phyloP scores from a whole-genome alignment of 169 alveolate species.

The Plasmodium blacklocki region DNA sequence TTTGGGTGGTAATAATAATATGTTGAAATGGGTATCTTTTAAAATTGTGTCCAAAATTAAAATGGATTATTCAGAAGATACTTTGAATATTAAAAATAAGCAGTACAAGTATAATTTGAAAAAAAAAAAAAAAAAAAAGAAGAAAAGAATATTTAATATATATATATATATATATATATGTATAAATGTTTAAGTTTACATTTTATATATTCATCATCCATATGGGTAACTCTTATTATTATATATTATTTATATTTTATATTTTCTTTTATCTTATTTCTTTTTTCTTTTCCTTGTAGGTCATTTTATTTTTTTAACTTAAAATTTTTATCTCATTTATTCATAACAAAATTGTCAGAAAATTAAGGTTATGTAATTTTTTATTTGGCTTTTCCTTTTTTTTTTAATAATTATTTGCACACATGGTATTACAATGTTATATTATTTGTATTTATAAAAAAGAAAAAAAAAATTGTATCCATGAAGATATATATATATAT shows the following conservation, averaged over 20 bases:
- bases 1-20: conserved; percentile 37
- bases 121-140: too few relatives aligned
- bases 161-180: conserved; percentile 10
- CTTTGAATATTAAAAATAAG: conserved; percentile 44
- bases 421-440: background rate
- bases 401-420: background rate
- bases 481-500: background rate
- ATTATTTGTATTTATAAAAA: background rate
- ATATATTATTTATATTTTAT: background rate
- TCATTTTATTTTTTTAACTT: conserved; percentile 28
- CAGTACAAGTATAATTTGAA: conserved; percentile 27
- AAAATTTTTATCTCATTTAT: conserved; percentile 25
- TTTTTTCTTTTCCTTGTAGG: conserved; percentile 1
- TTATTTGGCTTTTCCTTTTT: background rate
- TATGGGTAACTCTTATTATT: background rate
- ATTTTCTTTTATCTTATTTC: background rate
- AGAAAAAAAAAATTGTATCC: too few relatives aligned
- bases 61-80: conserved; percentile 32
- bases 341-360: conserved; percentile 11
- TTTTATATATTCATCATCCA: conserved; percentile 1
- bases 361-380: background rate
- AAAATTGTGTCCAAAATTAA: conserved; percentile 42
- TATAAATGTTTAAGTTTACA: background rate
- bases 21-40: conserved; percentile 55
- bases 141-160: background rate